A percentile compares a stretch with the other conserved stretches of the same genome.
phyloP scores from a whole-genome alignment of 2,329 filamentous ascomycete genomes.

The Talaromyces verruculosus region DNA sequence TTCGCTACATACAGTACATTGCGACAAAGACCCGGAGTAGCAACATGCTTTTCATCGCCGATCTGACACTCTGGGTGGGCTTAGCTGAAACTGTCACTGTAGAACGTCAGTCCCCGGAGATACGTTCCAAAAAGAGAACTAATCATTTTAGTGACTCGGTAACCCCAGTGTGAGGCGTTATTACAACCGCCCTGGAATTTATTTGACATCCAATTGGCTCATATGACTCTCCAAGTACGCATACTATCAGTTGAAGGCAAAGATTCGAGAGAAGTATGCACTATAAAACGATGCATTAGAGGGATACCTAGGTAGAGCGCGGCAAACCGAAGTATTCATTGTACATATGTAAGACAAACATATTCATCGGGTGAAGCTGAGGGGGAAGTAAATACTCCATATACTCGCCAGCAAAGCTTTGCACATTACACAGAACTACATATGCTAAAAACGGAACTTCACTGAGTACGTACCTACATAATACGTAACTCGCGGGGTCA shows the following conservation, averaged over 20 bases:
- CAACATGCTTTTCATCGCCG: not conserved
- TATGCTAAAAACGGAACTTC: not conserved
- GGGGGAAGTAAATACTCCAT: not conserved
- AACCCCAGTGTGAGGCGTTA: not conserved
- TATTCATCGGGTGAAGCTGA: not conserved
- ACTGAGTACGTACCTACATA: not conserved
- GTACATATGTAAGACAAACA: not conserved
- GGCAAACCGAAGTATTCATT: not conserved
- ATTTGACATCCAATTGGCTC: not conserved
- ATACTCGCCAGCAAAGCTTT: not conserved
- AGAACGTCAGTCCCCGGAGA: too few relatives aligned
- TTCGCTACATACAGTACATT: not conserved
- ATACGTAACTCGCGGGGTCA: not conserved
- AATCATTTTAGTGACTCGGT: not conserved
- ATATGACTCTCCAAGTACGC: not conserved
- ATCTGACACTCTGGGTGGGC: not conserved
- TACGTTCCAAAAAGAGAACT: too few relatives aligned
- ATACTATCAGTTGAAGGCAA: not conserved
- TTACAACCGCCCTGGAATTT: not conserved
- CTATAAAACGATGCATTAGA: not conserved
- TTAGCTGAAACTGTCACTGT: not conserved
- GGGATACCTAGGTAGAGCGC: not conserved
- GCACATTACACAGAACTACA: not conserved
- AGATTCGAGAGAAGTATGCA: not conserved
- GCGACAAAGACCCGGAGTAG: not conserved